Conservation (phyloP, 805 yeast species). For the Cyberlindnera mrakii region DNA sequence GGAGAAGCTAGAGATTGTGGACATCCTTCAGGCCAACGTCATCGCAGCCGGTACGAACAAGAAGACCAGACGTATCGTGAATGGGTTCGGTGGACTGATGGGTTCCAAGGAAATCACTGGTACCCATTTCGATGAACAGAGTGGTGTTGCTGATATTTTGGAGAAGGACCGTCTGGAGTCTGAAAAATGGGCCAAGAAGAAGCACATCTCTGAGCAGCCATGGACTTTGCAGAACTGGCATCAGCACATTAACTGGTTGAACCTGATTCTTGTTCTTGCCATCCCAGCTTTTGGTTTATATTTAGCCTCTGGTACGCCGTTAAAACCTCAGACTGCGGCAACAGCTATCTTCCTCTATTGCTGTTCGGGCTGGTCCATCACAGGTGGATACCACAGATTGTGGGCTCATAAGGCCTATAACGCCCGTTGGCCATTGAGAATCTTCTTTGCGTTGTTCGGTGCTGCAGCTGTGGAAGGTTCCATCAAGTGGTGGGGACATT, state of each 20-base stretch:
- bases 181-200: constrained; percentile 31
- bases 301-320: constrained; percentile 38
- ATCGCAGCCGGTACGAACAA: constrained; percentile 80
- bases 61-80: constrained; percentile 64
- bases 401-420: constrained; percentile 73
- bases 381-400: constrained; percentile 80
- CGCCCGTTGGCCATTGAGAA: constrained; percentile 53
- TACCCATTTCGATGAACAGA: constrained; percentile 59
- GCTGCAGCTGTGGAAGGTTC: constrained; percentile 83
- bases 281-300: constrained; percentile 53
- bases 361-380: constrained; percentile 67
- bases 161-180: constrained; percentile 37
- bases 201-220: constrained; percentile 71
- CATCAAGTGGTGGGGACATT: constrained; percentile 85
- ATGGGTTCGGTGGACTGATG: constrained; percentile 77
- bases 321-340: constrained; percentile 28
- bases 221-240: constrained; percentile 73
- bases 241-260: constrained; percentile 74
- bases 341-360: constrained; percentile 42
- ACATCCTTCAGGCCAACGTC: constrained; percentile 65
- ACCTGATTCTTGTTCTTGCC: constrained; percentile 54
- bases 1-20: constrained; percentile 33
- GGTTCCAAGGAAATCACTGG: constrained; percentile 70
- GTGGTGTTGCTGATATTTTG: constrained; percentile 39
- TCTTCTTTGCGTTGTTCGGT: constrained; percentile 71